Conservation (phyloP, 768 basidiomycete species). For the Podaxis sp. region DNA sequence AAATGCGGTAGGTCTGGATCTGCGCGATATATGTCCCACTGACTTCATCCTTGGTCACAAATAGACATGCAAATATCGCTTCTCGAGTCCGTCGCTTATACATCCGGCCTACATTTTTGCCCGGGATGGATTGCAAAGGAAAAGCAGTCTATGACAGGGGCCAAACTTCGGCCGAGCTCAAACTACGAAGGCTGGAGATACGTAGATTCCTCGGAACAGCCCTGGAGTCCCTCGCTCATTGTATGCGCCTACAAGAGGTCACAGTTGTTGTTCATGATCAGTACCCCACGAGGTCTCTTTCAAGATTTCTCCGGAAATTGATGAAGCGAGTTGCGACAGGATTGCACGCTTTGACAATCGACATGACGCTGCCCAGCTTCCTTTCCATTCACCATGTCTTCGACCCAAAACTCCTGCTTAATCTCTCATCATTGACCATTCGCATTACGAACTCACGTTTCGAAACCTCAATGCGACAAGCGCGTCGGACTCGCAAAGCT, state of each 20-base stretch:
- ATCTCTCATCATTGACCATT: slow-evolving; percentile 17
- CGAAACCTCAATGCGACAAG: background rate
- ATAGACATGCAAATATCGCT: slow-evolving; percentile 21
- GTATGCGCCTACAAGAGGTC: slow-evolving; percentile 23
- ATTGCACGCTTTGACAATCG: slow-evolving; percentile 23
- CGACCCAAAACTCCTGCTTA: slow-evolving; percentile 17
- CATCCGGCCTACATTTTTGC: slow-evolving; percentile 28
- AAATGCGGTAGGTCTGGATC: slow-evolving; percentile 21
- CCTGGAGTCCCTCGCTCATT: slow-evolving; percentile 15
- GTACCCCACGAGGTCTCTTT: slow-evolving; percentile 20
- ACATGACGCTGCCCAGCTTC: slow-evolving; percentile 24
- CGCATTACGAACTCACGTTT: slow-evolving; percentile 17
- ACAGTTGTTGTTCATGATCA: slow-evolving; percentile 28
- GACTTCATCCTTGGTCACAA: background rate
- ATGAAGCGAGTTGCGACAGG: slow-evolving; percentile 23
- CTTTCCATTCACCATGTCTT: slow-evolving; percentile 20
- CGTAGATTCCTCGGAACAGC: slow-evolving; percentile 19
- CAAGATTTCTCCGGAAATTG: slow-evolving; percentile 20
- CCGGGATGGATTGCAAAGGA: slow-evolving; percentile 18
- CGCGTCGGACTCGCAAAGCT: slow-evolving; percentile 5
- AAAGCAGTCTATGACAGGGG: background rate
- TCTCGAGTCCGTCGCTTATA: slow-evolving; percentile 26
- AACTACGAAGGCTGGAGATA: background rate
- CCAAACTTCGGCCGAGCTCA: background rate
- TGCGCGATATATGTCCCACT: background rate